Evolutionary conservation across 2,329 filamentous ascomycete genomes (phyloP).

Genomic region (Colletotrichum somersetense): DNA sequence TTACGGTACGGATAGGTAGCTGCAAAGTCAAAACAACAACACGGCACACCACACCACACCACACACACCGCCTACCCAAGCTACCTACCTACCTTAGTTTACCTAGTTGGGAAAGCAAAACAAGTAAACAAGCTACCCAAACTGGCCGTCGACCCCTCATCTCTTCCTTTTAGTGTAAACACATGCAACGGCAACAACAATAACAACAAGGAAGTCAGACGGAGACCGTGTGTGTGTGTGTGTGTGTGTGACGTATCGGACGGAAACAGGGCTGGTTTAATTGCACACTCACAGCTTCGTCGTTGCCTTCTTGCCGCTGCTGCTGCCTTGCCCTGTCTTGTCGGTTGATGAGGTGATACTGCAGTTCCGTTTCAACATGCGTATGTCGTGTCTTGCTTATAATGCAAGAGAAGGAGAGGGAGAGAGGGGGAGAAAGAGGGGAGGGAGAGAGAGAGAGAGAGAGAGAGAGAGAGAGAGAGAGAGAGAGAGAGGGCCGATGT

Average conservation of each 20-base stretch:
- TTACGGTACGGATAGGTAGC: slow-evolving; percentile 1
- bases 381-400: slow-evolving; percentile 8
- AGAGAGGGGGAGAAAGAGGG: too few relatives aligned
- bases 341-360: slow-evolving; percentile 21
- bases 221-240: not conserved
- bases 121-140: slow-evolving; percentile 37
- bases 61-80: not conserved
- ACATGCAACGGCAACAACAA: not conserved
- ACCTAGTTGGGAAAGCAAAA: slow-evolving; percentile 4
- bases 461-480: too few relatives aligned
- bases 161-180: not conserved
- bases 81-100: too few relatives aligned
- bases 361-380: slow-evolving; percentile 29
- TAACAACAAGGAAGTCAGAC: not conserved
- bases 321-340: not conserved
- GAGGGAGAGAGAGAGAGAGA: too few relatives aligned
- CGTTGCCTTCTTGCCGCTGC: not conserved
- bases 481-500: too few relatives aligned
- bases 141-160: slow-evolving; percentile 9
- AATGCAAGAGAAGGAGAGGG: not conserved
- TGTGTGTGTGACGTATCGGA: slow-evolving; percentile 4
- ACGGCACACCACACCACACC: not conserved
- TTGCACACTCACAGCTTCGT: slow-evolving; percentile 10
- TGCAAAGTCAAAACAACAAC: slow-evolving; percentile 29
- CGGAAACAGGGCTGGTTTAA: slow-evolving; percentile 15